Evolutionary conservation across 225 moss, liverwort and hornwort species (phyloP).

Genomic region (Neckera pumila): DNA sequence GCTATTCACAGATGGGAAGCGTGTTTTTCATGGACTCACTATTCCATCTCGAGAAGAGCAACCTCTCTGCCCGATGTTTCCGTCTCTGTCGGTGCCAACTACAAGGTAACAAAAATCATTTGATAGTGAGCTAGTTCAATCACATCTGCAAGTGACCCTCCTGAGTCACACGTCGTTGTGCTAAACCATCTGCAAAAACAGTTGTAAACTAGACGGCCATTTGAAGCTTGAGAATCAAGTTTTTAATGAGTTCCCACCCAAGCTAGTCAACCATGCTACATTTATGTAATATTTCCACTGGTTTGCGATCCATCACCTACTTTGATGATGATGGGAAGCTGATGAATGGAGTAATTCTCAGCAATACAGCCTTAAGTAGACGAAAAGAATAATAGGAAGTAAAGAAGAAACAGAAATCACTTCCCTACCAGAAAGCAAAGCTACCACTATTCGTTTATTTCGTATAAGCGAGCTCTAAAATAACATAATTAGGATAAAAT

Average conservation of each 20-base stretch:
- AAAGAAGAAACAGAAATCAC: background rate
- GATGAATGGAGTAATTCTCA: background rate
- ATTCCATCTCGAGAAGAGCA: background rate
- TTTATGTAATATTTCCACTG: background rate
- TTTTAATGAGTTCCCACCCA: background rate
- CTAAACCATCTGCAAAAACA: background rate
- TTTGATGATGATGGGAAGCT: background rate
- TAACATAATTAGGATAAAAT: background rate
- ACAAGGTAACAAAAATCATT: background rate
- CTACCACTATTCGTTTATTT: background rate
- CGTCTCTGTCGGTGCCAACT: constrained; percentile 1
- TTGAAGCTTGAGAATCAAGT: background rate
- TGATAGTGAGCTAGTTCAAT: background rate
- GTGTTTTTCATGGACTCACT: background rate
- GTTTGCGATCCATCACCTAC: background rate
- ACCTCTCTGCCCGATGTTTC: background rate
- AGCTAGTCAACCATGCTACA: background rate
- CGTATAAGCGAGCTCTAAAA: background rate
- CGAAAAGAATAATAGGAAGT: too few species aligned
- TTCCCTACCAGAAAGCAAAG: background rate
- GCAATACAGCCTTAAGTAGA: background rate
- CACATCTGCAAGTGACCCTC: background rate
- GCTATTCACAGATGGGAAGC: background rate
- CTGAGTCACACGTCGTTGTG: background rate
- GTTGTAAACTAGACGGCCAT: background rate